These are phyloP conservation scores for Ceratobasidium sp. DNA, from an alignment of 1,284 basidiomycete genomes.

Conservation along the genomic window DNA sequence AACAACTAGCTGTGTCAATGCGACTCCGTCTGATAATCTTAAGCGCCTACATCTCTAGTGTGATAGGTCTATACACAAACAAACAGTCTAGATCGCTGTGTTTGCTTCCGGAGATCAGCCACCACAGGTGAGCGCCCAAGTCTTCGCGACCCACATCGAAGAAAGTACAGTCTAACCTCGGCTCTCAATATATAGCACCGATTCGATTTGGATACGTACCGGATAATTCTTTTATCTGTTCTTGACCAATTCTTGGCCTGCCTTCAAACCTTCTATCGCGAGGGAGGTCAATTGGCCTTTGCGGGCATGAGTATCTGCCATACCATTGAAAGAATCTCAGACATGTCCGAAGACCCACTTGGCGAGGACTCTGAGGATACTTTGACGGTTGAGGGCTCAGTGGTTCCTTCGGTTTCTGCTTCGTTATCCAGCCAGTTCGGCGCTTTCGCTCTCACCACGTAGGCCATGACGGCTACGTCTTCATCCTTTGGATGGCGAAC, in stretches of 20 bases:
- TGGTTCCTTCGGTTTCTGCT: neutral
- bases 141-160: neutral
- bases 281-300: slow-evolving; percentile 2
- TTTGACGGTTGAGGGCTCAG: neutral
- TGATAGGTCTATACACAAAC: too few species aligned
- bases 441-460: slow-evolving; percentile 19
- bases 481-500: neutral
- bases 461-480: neutral
- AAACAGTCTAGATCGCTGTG: neutral
- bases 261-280: slow-evolving; percentile 8
- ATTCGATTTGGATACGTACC: slow-evolving; percentile 3
- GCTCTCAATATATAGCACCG: neutral
- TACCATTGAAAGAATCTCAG: neutral
- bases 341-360: slow-evolving; percentile 3
- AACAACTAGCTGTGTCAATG: too few species aligned
- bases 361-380: slow-evolving; percentile 5
- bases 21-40: too few species aligned
- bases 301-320: neutral
- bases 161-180: neutral
- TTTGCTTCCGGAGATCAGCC: neutral
- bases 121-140: slow-evolving; percentile 17
- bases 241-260: neutral
- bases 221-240: neutral
- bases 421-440: neutral
- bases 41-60: too few species aligned